These are phyloP conservation scores for Claviceps capensis DNA, from an alignment of 2,329 filamentous ascomycete genomes.

Conservation along the genomic window DNA sequence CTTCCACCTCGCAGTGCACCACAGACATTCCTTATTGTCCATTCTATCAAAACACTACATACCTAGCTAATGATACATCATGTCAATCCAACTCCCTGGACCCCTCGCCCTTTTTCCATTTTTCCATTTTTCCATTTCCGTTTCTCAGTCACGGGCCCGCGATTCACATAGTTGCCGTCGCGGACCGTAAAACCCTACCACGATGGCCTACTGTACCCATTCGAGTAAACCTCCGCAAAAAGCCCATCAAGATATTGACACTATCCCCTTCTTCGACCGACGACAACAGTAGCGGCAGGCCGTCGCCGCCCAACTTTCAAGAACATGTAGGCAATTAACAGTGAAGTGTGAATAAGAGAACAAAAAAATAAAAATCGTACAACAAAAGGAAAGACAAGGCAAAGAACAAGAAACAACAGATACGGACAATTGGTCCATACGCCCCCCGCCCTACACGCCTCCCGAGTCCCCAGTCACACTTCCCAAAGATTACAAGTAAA, in stretches of 20 bases:
- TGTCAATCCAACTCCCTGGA: background rate
- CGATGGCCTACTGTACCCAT: too few species aligned
- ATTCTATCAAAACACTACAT: background rate
- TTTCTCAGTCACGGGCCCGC: background rate
- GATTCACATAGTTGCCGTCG: background rate
- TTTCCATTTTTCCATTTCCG: background rate
- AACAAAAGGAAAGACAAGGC: background rate
- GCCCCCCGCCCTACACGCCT: conserved; percentile 3
- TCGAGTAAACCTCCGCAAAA: too few species aligned
- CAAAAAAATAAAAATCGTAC: background rate
- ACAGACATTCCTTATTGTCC: too few species aligned
- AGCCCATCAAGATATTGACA: too few species aligned
- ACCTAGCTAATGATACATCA: background rate
- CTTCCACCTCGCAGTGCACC: too few species aligned
- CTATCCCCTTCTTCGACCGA: too few species aligned
- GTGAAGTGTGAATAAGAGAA: background rate
- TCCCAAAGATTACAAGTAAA: too few species aligned
- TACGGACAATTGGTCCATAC: background rate
- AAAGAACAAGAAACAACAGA: background rate
- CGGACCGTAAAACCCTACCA: too few species aligned
- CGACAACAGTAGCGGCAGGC: too few species aligned
- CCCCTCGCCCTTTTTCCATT: background rate
- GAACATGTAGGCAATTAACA: too few species aligned
- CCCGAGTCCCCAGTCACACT: background rate
- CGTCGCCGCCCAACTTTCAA: too few species aligned